Conservation (phyloP, 169 alveolate genomes). For the Neospora caninum region DNA sequence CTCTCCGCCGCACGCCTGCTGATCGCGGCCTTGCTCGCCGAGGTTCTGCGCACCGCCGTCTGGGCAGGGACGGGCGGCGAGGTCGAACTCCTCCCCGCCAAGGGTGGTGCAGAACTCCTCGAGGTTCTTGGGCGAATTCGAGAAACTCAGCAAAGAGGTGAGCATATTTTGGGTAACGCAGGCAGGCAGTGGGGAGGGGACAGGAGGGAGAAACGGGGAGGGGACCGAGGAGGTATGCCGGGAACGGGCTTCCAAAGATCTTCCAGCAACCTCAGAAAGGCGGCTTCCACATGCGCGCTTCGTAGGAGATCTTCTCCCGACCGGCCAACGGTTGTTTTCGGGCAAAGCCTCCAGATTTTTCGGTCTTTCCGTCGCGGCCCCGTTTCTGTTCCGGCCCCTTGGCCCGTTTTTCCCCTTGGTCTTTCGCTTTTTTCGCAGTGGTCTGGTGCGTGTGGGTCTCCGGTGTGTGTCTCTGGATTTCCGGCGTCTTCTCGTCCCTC, state of each 20-base stretch:
- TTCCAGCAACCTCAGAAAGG: no score
- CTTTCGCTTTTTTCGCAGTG: background rate
- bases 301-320: no score
- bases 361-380: background rate
- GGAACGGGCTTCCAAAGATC: no score
- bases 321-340: no score
- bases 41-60: constrained; percentile 39
- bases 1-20: constrained; percentile 53
- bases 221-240: no score
- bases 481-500: background rate
- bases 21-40: constrained; percentile 37
- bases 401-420: background rate
- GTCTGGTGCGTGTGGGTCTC: background rate
- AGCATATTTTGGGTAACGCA: no score
- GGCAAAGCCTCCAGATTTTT: background rate
- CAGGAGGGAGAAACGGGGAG: no score
- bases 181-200: no score
- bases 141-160: constrained; percentile 48
- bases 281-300: no score
- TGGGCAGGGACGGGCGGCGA: constrained; percentile 46
- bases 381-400: background rate
- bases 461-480: background rate
- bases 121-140: constrained; percentile 47
- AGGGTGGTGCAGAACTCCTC: constrained; percentile 43
- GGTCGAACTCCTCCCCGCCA: constrained; percentile 49